phyloP scores from a whole-genome alignment of 1,284 basidiomycete genomes.

The Austroboletus niveus region DNA sequence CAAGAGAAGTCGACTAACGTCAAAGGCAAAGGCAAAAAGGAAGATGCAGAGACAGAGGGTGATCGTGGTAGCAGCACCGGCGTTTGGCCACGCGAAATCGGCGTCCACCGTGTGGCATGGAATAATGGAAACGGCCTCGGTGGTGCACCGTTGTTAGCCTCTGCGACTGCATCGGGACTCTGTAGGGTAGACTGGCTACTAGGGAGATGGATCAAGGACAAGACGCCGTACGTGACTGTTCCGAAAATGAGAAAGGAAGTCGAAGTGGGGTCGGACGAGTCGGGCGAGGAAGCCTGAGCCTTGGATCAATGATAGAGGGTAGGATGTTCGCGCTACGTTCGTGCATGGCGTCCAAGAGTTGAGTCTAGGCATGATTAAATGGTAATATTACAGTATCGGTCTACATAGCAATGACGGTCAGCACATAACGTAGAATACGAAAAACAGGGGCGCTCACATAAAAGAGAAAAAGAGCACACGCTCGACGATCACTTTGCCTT shows the following conservation, averaged over 20 bases:
- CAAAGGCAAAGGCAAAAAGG: constrained; percentile 35
- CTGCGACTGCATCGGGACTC: constrained; percentile 78
- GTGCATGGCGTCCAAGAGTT: too few species aligned
- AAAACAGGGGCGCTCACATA: too few species aligned
- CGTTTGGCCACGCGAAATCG: constrained; percentile 75
- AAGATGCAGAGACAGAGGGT: constrained; percentile 26
- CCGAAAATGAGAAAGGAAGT: constrained; percentile 43
- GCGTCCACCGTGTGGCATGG: constrained; percentile 78
- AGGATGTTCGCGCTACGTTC: too few species aligned
- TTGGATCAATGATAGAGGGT: neutral
- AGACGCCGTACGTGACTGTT: constrained; percentile 60
- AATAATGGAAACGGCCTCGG: constrained; percentile 70
- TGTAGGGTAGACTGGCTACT: constrained; percentile 78
- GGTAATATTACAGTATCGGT: too few species aligned
- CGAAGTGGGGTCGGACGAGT: constrained; percentile 33
- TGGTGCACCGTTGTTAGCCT: constrained; percentile 68
- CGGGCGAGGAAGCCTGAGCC: constrained; percentile 32
- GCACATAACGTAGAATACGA: too few species aligned
- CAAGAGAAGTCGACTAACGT: constrained; percentile 49
- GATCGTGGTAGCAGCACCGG: constrained; percentile 42
- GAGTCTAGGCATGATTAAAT: too few species aligned
- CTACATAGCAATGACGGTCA: too few species aligned
- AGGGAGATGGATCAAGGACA: constrained; percentile 64
- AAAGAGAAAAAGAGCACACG: too few species aligned
- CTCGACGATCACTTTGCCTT: constrained; percentile 41